A percentile compares a stretch with the other conserved stretches of the same genome.
These are phyloP conservation scores for Spathaspora gorwiae DNA, from an alignment of 805 yeast genomes.

Conservation along the genomic window DNA sequence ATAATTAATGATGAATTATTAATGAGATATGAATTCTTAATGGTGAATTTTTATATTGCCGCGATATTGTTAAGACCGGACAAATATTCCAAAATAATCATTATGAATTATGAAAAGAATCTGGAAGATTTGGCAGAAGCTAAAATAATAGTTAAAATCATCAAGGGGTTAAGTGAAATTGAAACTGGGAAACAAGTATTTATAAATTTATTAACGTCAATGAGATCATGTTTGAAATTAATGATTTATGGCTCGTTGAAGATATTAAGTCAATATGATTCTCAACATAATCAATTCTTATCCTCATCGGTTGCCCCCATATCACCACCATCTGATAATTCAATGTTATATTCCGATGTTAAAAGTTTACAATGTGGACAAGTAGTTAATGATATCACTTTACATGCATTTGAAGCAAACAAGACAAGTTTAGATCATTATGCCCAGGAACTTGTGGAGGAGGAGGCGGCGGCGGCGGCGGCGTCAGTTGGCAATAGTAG, in stretches of 20 bases:
- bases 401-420: conserved; percentile 1
- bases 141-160: conserved; percentile 22
- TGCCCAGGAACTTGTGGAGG: conserved; percentile 6
- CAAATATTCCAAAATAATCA: conserved; percentile 21
- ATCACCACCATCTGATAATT: conserved; percentile 6
- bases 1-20: conserved; percentile 9
- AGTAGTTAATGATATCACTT: background rate
- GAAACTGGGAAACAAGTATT: conserved; percentile 18
- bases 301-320: too few species aligned
- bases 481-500: background rate
- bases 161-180: conserved; percentile 27
- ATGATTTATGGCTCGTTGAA: conserved; percentile 23
- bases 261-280: conserved; percentile 18
- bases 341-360: conserved; percentile 12
- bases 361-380: conserved; percentile 1
- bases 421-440: conserved; percentile 17
- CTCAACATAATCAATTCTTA: conserved; percentile 2
- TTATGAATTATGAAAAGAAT: conserved; percentile 17
- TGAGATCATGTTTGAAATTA: conserved; percentile 20
- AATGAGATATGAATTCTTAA: conserved; percentile 17
- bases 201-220: conserved; percentile 17
- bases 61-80: conserved; percentile 34
- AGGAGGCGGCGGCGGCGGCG: background rate
- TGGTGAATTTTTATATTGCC: conserved; percentile 27
- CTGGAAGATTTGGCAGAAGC: conserved; percentile 22